phyloP scores from a whole-genome alignment of 331 rosid species.

The Acacia pycnantha region DNA sequence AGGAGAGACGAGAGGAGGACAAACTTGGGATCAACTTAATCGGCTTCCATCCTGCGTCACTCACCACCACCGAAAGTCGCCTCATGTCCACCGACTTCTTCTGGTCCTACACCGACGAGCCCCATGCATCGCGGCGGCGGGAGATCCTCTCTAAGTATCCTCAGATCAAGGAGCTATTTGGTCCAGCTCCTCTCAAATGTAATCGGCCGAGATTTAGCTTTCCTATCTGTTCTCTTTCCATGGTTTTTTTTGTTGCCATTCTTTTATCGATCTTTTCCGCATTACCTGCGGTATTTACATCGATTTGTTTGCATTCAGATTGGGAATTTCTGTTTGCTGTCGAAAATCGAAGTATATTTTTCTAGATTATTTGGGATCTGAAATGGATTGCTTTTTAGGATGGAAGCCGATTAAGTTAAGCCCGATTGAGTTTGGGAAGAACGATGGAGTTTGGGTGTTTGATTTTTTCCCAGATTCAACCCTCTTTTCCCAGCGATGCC shows the following conservation, averaged over 20 bases:
- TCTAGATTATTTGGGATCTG: not conserved
- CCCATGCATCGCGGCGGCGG: constrained; percentile 89
- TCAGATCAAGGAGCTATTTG: constrained; percentile 79
- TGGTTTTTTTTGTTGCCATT: not conserved
- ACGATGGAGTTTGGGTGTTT: too few relatives aligned
- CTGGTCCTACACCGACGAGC: constrained; percentile 95
- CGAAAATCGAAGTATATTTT: not conserved
- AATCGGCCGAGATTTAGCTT: not conserved
- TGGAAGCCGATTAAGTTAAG: too few relatives aligned
- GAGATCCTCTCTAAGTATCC: constrained; percentile 91
- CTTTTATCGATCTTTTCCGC: not conserved
- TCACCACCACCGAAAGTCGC: too few relatives aligned
- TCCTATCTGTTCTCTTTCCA: not conserved
- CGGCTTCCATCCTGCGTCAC: too few relatives aligned
- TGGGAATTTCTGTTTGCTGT: not conserved
- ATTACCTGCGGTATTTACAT: not conserved
- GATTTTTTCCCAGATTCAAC: too few relatives aligned
- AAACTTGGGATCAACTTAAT: too few relatives aligned
- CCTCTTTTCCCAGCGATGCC: too few relatives aligned
- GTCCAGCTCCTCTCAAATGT: constrained; percentile 40
- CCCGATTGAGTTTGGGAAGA: too few relatives aligned
- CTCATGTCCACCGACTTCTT: constrained; percentile 78
- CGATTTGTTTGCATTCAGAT: not conserved
- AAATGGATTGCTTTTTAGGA: not conserved
- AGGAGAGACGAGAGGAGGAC: too few relatives aligned